Base-by-base conservation (phyloP, 2,329 filamentous ascomycete species). In the Fonsecaea monophora region DNA sequence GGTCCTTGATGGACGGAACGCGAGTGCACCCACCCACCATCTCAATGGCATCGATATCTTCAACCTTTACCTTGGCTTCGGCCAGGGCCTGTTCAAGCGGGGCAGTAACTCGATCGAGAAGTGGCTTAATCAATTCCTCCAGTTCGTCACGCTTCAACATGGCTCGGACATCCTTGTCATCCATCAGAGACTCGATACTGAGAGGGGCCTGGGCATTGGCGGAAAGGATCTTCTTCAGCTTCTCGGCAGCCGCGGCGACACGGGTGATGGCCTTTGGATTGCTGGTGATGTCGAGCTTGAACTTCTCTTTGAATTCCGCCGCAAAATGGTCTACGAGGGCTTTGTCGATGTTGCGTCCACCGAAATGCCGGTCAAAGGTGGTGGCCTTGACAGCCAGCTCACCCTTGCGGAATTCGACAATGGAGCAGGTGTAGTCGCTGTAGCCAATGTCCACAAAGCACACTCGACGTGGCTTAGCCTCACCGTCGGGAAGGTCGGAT, bases 181-280 rank as follows among this genome's bases (percentile, higher is more conserved):
- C 96, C 94, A 99, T 98, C 74, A 99, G 85, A 40, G 94, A 97
- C 84, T 99, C 95, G 76, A 99, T 96, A 85, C 94, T 98, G 80
- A 99, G 82, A 58, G 94, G 92, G 18, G 94, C 93, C 77, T 91
- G 87, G 74, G 94, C 91, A 83, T 98, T 98, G 78, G 95, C 95
- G 40, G 94, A 98, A 64, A 99, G 85, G 64, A 98, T 90, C 89
- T 98, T 98, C 90, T 99, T 99, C 78, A 96, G 84, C 87, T 97
- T 97, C 86, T 99, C 95, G 63, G 94, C 93, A 65, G 92, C 93
- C 69, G 92, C 89, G 50, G 91, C 86, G 74, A 96, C 92, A 78
- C 95, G 92, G 73, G 94, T 89, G 80, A 90, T 87, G 66, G 94
- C 95, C 84, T 97, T 97, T 72, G 89, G 87, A 83, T 98, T 95